A percentile compares a stretch with the other conserved stretches of the same genome.
Evolutionary conservation across 179 eudicot genomes (phyloP).

Genomic region (Heliamphora ciliata): DNA sequence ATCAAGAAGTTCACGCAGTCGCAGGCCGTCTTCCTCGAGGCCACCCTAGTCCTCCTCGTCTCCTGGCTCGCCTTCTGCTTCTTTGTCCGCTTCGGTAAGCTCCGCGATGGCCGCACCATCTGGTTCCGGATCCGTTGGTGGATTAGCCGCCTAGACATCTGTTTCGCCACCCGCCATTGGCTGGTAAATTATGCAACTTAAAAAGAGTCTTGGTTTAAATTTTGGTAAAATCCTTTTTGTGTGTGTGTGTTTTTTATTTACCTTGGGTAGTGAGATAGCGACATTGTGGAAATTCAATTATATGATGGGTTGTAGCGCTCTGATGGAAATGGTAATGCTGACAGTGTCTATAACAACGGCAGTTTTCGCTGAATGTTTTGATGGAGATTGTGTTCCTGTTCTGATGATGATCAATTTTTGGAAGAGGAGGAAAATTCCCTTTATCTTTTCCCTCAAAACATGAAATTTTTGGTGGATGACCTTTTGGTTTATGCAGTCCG

Average conservation of each 20-base stretch:
- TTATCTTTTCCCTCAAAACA: too few relatives aligned
- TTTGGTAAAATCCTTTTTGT: too few relatives aligned
- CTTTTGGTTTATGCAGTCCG: too few relatives aligned
- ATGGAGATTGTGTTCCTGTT: background rate
- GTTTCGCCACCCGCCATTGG: slow-evolving; percentile 83
- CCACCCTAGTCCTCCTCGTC: slow-evolving; percentile 46
- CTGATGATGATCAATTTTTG: background rate
- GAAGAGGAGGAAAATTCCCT: too few relatives aligned
- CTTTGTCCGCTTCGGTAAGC: slow-evolving; percentile 41
- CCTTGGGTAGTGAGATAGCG: background rate
- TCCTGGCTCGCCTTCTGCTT: slow-evolving; percentile 63
- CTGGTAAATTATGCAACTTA: slow-evolving; percentile 35
- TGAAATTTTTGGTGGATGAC: too few relatives aligned
- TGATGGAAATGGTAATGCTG: too few relatives aligned
- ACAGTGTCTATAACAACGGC: too few relatives aligned
- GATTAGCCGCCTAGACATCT: slow-evolving; percentile 82
- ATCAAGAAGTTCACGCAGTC: slow-evolving; percentile 68
- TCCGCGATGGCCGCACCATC: slow-evolving; percentile 50
- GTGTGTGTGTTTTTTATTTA: too few relatives aligned
- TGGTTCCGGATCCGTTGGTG: slow-evolving; percentile 89
- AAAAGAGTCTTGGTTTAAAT: background rate
- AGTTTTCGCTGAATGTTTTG: too few relatives aligned
- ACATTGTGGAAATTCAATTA: background rate
- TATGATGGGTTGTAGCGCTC: background rate
- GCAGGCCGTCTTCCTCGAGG: slow-evolving; percentile 76